Evolutionary conservation across 2,329 filamentous ascomycete genomes (phyloP), one percentile per base, ranked within the genome.

Genomic region (Stagonosporopsis chrysanthemi): DNA sequence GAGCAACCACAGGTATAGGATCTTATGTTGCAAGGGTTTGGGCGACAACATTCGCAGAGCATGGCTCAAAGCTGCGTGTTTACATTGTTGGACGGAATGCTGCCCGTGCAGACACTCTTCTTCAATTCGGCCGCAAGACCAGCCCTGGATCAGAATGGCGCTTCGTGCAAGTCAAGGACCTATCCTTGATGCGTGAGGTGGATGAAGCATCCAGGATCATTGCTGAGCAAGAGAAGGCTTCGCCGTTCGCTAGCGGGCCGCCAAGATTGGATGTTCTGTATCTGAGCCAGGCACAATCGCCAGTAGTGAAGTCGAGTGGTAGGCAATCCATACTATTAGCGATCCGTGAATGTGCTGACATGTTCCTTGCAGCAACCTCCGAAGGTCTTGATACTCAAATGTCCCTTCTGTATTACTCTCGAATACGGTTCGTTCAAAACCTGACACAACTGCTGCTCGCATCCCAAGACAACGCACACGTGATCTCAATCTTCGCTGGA

Each of bases 21-120:
- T 66, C 65, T 1, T 71, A 72, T 36, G 52, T 64, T 2, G 67
- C 63, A 15, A 61, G 50, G 41, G 52, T 60, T 2, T 57, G 69
- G 31, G 66, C 68, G 1, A 48, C 19, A 0, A 63, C 59, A 3
- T 71, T 63, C 40, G 51, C 63, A 7, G 35, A 54, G 1, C 54
- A 66, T 28, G 68, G 64, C 6, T 39, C 51, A 35, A 71, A 65
- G 22, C 65, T 79, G 6, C 71, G 73, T 33, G 72, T 79, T 26
- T 81, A 81, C 54, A 75, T 82, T 6, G 60, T 81, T 47, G 80
- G 79, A 23, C 80, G 79, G 53, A 76, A 70, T 56, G 65, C 71
- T 58, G 63, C 22, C 0, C 66, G 68, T 12, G 62, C 73, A 8
- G 67, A 72, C 12, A 47, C 42, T 12, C 61, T 77, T 7, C 59